Conservation (phyloP, 352 stramenopile genomes). For the Blastocystis sp. region DNA sequence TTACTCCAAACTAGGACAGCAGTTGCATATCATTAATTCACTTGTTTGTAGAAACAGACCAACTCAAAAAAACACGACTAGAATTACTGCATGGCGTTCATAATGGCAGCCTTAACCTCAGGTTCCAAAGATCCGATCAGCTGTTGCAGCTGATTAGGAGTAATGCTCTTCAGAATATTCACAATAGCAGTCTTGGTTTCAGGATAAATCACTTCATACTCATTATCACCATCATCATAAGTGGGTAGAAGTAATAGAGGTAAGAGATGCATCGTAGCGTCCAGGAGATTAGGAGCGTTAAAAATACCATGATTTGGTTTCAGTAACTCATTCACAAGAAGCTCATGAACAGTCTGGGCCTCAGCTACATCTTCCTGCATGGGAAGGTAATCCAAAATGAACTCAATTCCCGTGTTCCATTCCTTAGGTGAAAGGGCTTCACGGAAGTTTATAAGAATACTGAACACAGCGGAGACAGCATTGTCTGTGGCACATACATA, state of each 20-base stretch:
- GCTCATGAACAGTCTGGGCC: conserved; percentile 14
- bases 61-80: conserved; percentile 19
- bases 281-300: not conserved
- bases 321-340: conserved; percentile 7
- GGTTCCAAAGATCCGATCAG: conserved; percentile 10
- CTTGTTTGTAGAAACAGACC: conserved; percentile 6
- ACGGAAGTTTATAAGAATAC: not conserved
- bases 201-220: conserved; percentile 17
- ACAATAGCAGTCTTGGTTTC: conserved; percentile 33
- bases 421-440: not conserved
- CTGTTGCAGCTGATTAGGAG: not conserved
- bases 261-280: not conserved
- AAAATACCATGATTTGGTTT: conserved; percentile 44
- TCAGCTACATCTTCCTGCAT: conserved; percentile 4
- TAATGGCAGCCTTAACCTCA: not conserved
- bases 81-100: not conserved
- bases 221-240: conserved; percentile 48
- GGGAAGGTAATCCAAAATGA: not conserved
- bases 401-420: not conserved
- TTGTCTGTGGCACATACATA: conserved; percentile 4
- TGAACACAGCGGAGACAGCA: conserved; percentile 15
- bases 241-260: conserved; percentile 12
- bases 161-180: conserved; percentile 30
- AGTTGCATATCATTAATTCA: not conserved
- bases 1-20: not conserved